Base-by-base conservation (phyloP, 495 filamentous ascomycete genomes). In the Trichoderma reesei region DNA sequence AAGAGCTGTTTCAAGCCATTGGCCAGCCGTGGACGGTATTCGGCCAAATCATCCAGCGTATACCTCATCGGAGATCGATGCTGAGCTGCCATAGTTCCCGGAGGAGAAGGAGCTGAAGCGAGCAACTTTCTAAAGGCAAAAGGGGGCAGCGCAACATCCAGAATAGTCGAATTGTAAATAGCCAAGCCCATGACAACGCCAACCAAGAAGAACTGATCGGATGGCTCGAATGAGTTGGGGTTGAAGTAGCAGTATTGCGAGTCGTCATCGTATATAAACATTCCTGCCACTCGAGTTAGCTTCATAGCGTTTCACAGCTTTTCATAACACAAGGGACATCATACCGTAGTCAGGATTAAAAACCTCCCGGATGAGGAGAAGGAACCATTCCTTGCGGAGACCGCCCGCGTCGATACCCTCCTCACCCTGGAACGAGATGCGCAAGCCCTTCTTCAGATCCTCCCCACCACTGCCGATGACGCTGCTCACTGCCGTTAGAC, bases 171-270 rank as follows among this genome's bases (percentile, higher is more conserved):
- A 74, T 98, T 96, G 78, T 98, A 96, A 68, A 98, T 96, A 20
- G 92, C 92, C 33, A 98, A 82, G 3, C 92, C 92, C 34, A 96
- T 83, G 38, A 96, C 76, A 42, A 91, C 90, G 33, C 92, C 92
- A 59, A 98, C 90, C 54, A 98, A 79, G 70, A 92, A 96, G 72
- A 90, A 98, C 67, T 96, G 92, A 70, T 96, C 91, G 8, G 93
- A 93, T 0, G 90, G 92, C 72, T 98, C 92, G 68, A 96, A 90
- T 48, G 89, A 90, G 69, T 87, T 83, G 2, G 92, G 90, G 71
- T 96, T 98, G 79, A 98, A 98, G 73, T 98, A 98, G 73, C 92
- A 96, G 69, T 90, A 91, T 41, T 85, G 82, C 5, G 92, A 96
- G 67, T 98, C 92, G n/a, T 96, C 90, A 67, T 96, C 93, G 75